Percentiles rank a stretch among this genome's conserved stretches.
Evolutionary conservation across 2,329 filamentous ascomycete species (phyloP).

Genomic region (Nemania sp.): DNA sequence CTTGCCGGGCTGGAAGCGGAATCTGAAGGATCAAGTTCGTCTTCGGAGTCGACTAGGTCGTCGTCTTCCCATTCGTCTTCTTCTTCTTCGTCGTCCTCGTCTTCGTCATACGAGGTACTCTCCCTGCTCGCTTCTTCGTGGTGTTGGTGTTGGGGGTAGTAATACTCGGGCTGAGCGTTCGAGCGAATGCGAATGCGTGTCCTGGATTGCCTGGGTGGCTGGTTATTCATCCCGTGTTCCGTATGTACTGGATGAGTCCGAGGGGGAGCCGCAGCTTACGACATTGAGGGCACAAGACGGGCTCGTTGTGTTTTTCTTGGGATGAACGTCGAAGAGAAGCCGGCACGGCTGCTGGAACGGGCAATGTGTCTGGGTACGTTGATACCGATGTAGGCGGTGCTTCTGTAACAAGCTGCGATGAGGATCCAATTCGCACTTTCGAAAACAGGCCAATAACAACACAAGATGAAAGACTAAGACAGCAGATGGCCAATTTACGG

Average conservation of each 20-base stretch:
- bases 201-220: constrained; percentile 21
- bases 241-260: constrained; percentile 20
- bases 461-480: neutral
- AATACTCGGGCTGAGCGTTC: neutral
- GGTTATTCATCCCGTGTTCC: constrained; percentile 22
- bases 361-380: constrained; percentile 34
- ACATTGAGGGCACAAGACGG: constrained; percentile 46
- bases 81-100: constrained; percentile 35
- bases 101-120: constrained; percentile 34
- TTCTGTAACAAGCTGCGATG: constrained; percentile 11
- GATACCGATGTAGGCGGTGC: constrained; percentile 1
- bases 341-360: constrained; percentile 39
- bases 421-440: neutral
- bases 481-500: constrained; percentile 4
- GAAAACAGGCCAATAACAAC: neutral
- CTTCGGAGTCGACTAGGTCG: constrained; percentile 36
- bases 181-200: constrained; percentile 23
- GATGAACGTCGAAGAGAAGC: constrained; percentile 50
- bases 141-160: constrained; percentile 17
- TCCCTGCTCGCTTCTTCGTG: constrained; percentile 22
- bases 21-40: constrained; percentile 60
- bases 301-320: constrained; percentile 49
- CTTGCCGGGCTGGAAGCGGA: constrained; percentile 55
- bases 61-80: constrained; percentile 45
- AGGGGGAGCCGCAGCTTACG: constrained; percentile 43